A percentile compares a stretch with the other conserved stretches of the same genome.
phyloP scores from a whole-genome alignment of 148 eudicot species.

The Chenopodium formosanum region DNA sequence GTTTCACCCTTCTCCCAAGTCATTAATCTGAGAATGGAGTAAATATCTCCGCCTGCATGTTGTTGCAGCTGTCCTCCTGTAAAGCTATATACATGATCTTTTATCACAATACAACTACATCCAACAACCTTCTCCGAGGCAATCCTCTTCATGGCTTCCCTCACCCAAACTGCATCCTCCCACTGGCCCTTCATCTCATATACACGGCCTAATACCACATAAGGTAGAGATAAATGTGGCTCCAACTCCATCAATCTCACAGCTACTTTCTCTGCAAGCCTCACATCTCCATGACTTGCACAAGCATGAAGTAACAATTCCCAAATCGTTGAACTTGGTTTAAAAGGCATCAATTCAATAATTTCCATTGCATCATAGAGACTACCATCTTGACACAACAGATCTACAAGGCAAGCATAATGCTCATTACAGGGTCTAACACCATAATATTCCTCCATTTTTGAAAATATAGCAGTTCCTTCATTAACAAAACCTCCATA shows the following conservation, averaged over 20 bases:
- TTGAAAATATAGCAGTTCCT: constrained; percentile 47
- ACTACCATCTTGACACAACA: constrained; percentile 58
- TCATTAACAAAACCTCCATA: constrained; percentile 53
- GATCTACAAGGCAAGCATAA: constrained; percentile 42
- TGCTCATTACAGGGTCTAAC: constrained; percentile 52
- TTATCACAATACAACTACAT: constrained; percentile 60
- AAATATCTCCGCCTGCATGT: constrained; percentile 41
- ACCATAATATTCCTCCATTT: constrained; percentile 55
- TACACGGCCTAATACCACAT: constrained; percentile 47
- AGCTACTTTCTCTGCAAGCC: constrained; percentile 53
- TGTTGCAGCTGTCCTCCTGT: constrained; percentile 42
- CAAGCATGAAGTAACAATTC: constrained; percentile 47
- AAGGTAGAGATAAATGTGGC: constrained; percentile 55
- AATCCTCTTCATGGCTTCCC: constrained; percentile 48
- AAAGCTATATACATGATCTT: constrained; percentile 37
- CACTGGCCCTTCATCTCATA: constrained; percentile 70
- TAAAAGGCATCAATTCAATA: constrained; percentile 42
- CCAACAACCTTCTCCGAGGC: constrained; percentile 36
- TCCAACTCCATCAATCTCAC: constrained; percentile 52
- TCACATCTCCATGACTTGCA: constrained; percentile 40
- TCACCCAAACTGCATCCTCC: constrained; percentile 76
- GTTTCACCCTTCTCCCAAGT: constrained; percentile 40
- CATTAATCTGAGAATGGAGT: constrained; percentile 44
- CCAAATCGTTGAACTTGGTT: constrained; percentile 45
- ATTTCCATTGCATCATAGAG: constrained; percentile 51